These are phyloP conservation scores for Zygosaccharomyces pseudorouxii DNA, from an alignment of 805 yeast species.

Conservation along the genomic window DNA sequence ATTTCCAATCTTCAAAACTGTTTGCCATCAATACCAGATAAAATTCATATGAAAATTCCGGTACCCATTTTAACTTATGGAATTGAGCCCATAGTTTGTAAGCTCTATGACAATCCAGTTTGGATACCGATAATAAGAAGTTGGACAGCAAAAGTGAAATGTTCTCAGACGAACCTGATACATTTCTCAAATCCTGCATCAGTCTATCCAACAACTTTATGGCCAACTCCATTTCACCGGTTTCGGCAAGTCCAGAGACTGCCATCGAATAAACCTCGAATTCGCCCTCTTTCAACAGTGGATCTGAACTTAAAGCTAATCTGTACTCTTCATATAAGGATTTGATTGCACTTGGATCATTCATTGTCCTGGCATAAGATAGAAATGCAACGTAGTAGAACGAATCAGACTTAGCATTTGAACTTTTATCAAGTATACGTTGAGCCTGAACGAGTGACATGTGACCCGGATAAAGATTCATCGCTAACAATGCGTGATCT, in stretches of 20 bases:
- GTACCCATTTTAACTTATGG: constrained; percentile 38
- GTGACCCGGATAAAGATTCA: constrained; percentile 39
- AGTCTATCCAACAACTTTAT: constrained; percentile 54
- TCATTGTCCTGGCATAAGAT: constrained; percentile 38
- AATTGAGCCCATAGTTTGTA: constrained; percentile 37
- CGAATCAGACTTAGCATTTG: constrained; percentile 27
- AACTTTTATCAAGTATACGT: constrained; percentile 29
- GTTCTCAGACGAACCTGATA: constrained; percentile 33
- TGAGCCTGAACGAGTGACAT: constrained; percentile 34
- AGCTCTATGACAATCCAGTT: constrained; percentile 34
- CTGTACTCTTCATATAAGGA: constrained; percentile 40
- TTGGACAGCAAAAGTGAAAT: constrained; percentile 42
- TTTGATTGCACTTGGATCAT: constrained; percentile 39
- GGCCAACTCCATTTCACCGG: constrained; percentile 47
- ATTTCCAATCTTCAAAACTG: constrained; percentile 33
- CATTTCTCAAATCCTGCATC: constrained; percentile 41
- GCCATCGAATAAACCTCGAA: constrained; percentile 48
- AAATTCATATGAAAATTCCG: constrained; percentile 39
- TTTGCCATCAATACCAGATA: constrained; percentile 35
- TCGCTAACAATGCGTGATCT: constrained; percentile 45
- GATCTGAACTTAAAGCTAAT: constrained; percentile 12
- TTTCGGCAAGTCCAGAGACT: constrained; percentile 48
- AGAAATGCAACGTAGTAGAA: constrained; percentile 40
- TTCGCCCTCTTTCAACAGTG: constrained; percentile 35
- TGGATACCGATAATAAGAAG: constrained; percentile 39